Evolutionary conservation across 169 alveolate genomes (phyloP), one percentile per base, ranked within the genome.

Genomic region (Hepatocystis sp.): DNA sequence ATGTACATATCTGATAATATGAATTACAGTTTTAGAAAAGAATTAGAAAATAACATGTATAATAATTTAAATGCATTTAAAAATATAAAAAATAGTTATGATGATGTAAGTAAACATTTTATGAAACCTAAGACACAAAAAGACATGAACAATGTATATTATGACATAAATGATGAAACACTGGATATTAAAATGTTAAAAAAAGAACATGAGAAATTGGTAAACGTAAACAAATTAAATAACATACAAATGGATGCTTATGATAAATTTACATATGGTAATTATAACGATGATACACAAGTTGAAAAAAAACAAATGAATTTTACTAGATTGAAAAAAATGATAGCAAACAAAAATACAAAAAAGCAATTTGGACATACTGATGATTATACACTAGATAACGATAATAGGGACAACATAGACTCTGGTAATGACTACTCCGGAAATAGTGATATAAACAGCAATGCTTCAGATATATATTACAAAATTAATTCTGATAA

Each of bases 31-130:
- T 71, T 71, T 15, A 25, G 64, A 71, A 61, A 52, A 46, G 86
- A 71, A 71, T 56, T 71, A 44, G 67, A 55, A 71, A 58, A 58
- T 11, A 71, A 71, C 25, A 71, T 71, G 86, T 71, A 58, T 51
- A 71, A 58, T 23, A 71, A 71, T 36, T 71, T 71, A 49, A 71
- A 42, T 39, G 27, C 39, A 39, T 71, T 71, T 58, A 71, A 58
- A 42, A 56, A n/a, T 44, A 2, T 64, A 19, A 60, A 71, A 47
- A 44, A 71, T 28, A 60, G 28, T 40, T 49, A 34, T 44, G 86
- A 56, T 56, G 86, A 71, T 30, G 65, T 65, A 11, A 28, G 65
- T 30, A 71, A 49, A n/a, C 86, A 71, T 39, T 71, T 71, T 51
- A 30, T 71, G 19, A 71, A 71, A 39, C 86, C 86, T 23, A 71